Conservation (phyloP, 768 basidiomycete species). For the Mycena belliarum region DNA sequence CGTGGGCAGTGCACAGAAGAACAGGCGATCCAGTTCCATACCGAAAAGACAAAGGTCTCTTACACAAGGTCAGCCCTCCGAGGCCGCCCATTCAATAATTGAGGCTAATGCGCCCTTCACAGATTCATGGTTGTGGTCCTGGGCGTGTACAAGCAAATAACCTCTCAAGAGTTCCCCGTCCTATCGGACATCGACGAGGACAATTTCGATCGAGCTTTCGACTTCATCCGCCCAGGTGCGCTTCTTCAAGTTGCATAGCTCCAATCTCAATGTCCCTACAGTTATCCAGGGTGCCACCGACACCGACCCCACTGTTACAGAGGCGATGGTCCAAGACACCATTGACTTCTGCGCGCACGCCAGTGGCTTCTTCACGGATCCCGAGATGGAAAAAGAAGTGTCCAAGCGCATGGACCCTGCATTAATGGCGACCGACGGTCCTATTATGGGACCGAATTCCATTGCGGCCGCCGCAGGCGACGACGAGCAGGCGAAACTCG, state of each 20-base stretch:
- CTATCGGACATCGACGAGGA: conserved; percentile 46
- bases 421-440: background rate
- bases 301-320: background rate
- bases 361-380: background rate
- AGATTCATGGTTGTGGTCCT: conserved; percentile 51
- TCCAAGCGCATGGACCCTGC: background rate
- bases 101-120: background rate
- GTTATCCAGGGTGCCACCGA: conserved; percentile 1
- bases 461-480: too few species aligned
- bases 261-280: background rate
- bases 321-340: background rate
- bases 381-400: background rate
- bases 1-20: conserved; percentile 31
- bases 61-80: conserved; percentile 30
- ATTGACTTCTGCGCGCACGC: conserved; percentile 6
- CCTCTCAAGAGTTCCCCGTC: conserved; percentile 37
- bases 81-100: background rate
- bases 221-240: conserved; percentile 37
- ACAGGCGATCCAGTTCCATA: conserved; percentile 33
- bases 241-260: background rate
- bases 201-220: conserved; percentile 51
- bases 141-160: conserved; percentile 51
- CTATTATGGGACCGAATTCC: background rate
- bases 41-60: conserved; percentile 30
- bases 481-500: too few species aligned